A percentile compares a stretch with the other conserved stretches of the same genome.
Evolutionary conservation across 1,284 basidiomycete species (phyloP).

Genomic region (Prillingera fragicola): DNA sequence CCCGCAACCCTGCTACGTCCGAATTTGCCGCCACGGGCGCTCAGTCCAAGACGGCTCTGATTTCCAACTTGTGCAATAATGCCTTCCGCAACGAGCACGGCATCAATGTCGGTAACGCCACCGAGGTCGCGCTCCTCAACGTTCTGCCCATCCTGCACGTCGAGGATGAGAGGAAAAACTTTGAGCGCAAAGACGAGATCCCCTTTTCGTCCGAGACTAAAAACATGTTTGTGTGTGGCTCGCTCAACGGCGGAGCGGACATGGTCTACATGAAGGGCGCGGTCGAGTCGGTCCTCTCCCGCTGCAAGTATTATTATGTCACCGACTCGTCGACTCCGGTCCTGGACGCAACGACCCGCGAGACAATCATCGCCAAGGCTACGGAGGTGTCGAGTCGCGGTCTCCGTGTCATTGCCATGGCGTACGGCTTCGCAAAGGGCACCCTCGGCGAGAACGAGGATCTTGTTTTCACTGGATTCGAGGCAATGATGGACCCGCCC

Average conservation of each 20-base stretch:
- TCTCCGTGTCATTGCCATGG: constrained; percentile 82
- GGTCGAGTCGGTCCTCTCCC: constrained; percentile 76
- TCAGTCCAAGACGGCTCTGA: constrained; percentile 66
- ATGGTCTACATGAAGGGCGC: constrained; percentile 89
- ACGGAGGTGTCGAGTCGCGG: constrained; percentile 67
- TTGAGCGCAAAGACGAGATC: constrained; percentile 69
- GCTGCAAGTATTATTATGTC: constrained; percentile 82
- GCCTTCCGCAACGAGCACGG: constrained; percentile 65
- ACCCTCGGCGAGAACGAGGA: constrained; percentile 49
- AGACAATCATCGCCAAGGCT: constrained; percentile 64
- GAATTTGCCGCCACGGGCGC: constrained; percentile 37
- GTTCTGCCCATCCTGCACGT: constrained; percentile 68
- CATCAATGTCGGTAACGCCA: constrained; percentile 77
- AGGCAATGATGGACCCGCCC: constrained; percentile 94
- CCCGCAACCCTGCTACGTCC: constrained; percentile 55
- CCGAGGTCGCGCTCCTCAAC: constrained; percentile 87
- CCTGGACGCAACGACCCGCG: constrained; percentile 63
- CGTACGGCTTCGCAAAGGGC: constrained; percentile 60
- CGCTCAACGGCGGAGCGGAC: constrained; percentile 54
- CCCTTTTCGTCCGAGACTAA: constrained; percentile 92
- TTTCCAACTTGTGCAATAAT: constrained; percentile 55
- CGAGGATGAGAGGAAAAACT: constrained; percentile 60
- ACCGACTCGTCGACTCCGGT: constrained; percentile 73
- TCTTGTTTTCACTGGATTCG: constrained; percentile 84
- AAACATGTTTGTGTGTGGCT: constrained; percentile 84